Conservation (phyloP, 2,329 filamentous ascomycete genomes). For the Alternaria brassicae region DNA sequence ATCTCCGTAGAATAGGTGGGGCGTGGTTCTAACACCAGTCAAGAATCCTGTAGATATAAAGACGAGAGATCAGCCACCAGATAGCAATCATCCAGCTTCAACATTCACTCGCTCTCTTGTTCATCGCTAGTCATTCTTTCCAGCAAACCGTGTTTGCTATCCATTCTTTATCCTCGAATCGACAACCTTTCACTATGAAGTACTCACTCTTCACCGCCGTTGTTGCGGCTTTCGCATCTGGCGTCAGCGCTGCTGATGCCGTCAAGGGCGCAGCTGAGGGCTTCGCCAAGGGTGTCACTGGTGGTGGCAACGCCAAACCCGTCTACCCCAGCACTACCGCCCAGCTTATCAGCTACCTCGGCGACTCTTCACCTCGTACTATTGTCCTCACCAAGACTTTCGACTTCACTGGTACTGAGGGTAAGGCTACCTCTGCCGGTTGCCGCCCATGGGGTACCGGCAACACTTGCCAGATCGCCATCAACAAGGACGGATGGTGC, state of each 20-base stretch:
- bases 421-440: constrained; percentile 60
- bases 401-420: constrained; percentile 65
- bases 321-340: constrained; percentile 40
- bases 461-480: constrained; percentile 65
- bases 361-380: constrained; percentile 60
- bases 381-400: constrained; percentile 65
- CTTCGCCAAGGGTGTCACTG: constrained; percentile 39
- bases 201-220: constrained; percentile 27
- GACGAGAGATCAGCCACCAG: constrained; percentile 1
- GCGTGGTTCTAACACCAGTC: constrained; percentile 13
- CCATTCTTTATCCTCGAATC: constrained; percentile 23
- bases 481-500: constrained; percentile 65
- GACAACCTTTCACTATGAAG: constrained; percentile 23
- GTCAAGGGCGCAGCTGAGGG: constrained; percentile 37
- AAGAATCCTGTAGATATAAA: constrained; percentile 23
- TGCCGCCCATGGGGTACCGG: constrained; percentile 62
- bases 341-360: constrained; percentile 67
- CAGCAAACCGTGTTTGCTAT: constrained; percentile 33
- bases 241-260: constrained; percentile 31
- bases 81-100: constrained; percentile 2
- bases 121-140: background rate
- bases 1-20: constrained; percentile 18
- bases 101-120: constrained; percentile 18
- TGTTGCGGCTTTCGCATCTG: constrained; percentile 26
- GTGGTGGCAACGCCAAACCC: constrained; percentile 30